Base-by-base conservation (phyloP, 2,329 filamentous ascomycete species). In the Zopfia rhizophila region DNA sequence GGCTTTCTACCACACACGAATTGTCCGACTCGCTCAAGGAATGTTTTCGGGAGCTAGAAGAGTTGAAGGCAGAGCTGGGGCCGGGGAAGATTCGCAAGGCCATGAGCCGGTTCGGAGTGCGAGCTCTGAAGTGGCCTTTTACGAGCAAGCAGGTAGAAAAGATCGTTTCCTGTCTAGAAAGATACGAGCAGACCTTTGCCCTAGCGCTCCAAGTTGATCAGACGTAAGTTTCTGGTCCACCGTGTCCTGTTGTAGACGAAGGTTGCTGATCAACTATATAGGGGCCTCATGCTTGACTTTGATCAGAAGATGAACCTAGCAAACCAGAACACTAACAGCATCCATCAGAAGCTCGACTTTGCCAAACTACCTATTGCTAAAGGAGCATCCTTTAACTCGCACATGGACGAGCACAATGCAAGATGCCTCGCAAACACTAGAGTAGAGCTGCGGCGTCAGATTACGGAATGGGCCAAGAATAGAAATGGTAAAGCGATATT, bases 61-160 rank as follows among this genome's bases (percentile, higher is more conserved):
- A 45, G 14, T 17, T 45, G 14, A 38, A 49, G 33, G 32, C 24
- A 5, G 31, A 30, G 13, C 33, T 38, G 7, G 24, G 38, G 24
- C 38, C 5, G n/a, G 29, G 45, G 6, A 16, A 38, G 5, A 24
- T 0, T 13, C 41, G 55, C 3, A 66, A 63, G 41, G 32, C 39
- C 0, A 70, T 69, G 60, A 60, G 48, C 22, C 51, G 51, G 12
- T 31, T 61, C 25, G 57, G 66, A 19, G 18, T 68, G 10, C 60
- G 63, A 35, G 58, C 65, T 37, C 54, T 73, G n/a, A 72, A 64
- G 49, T 74, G 69, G 70, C 70, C 69, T 3, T 63, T 73, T 28
- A 45, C 58, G 27, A 68, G 58, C 25, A 58, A 64, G n/a, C 62
- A 72, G 19, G 55, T 70, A 30, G 55, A 66, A 13, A 30, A 3